A percentile compares a stretch with the other conserved stretches of the same genome.
phyloP scores from a whole-genome alignment of 768 basidiomycete species.

The Collybia sp. region DNA sequence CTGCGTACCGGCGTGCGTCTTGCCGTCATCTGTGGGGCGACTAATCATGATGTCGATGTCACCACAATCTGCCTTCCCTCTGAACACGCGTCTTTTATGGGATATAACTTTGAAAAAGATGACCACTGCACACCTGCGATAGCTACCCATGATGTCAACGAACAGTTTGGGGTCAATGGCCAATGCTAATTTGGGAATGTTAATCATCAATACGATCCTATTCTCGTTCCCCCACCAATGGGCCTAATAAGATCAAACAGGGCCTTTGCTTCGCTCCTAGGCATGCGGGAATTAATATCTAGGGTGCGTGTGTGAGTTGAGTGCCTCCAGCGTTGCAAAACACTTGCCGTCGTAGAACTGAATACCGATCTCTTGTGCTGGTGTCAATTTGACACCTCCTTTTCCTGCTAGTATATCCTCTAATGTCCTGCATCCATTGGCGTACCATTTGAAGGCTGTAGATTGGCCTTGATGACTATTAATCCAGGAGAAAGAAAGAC shows the following conservation, averaged over 20 bases:
- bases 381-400: conserved; percentile 54
- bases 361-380: conserved; percentile 64
- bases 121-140: conserved; percentile 49
- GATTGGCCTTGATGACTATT: conserved; percentile 41
- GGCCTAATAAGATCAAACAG: conserved; percentile 72
- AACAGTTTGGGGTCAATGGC: conserved; percentile 65
- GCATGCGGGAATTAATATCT: conserved; percentile 87
- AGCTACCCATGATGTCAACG: conserved; percentile 91
- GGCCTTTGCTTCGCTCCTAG: conserved; percentile 69
- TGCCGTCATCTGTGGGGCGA: conserved; percentile 65
- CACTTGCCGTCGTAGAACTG: conserved; percentile 62
- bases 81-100: conserved; percentile 19
- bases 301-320: neutral
- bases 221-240: conserved; percentile 42
- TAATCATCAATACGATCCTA: neutral
- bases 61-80: conserved; percentile 79
- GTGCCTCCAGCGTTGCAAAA: neutral
- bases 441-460: conserved; percentile 71
- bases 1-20: conserved; percentile 61
- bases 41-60: conserved; percentile 92
- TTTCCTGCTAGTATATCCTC: conserved; percentile 64
- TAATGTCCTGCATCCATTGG: conserved; percentile 71
- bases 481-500: neutral
- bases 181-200: conserved; percentile 41
- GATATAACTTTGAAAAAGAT: neutral